phyloP scores from a whole-genome alignment of 768 basidiomycete genomes.

The Russula brevipes region DNA sequence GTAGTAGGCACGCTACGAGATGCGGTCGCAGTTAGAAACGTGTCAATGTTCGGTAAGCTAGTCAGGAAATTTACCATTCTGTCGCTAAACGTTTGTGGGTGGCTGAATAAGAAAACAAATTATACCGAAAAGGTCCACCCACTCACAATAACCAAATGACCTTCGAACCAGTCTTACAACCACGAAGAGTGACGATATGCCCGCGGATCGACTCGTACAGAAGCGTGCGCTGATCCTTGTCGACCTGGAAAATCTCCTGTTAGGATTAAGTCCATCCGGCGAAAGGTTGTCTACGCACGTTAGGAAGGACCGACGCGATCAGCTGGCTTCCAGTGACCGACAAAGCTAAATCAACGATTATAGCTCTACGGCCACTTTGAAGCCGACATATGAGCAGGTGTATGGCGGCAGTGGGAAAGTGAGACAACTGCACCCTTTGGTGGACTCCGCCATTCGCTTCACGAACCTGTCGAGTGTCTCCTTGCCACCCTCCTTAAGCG shows the following conservation, averaged over 20 bases:
- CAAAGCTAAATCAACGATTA: slow-evolving; percentile 81
- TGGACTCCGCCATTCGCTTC: slow-evolving; percentile 79
- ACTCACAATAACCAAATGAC: slow-evolving; percentile 84
- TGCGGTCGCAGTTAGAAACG: slow-evolving; percentile 22
- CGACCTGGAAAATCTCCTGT: slow-evolving; percentile 46
- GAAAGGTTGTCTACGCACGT: slow-evolving; percentile 39
- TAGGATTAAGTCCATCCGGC: background rate
- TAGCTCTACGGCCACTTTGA: slow-evolving; percentile 63
- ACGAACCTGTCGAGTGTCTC: slow-evolving; percentile 71
- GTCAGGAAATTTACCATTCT: slow-evolving; percentile 44
- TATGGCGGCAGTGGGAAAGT: background rate
- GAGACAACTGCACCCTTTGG: slow-evolving; percentile 53
- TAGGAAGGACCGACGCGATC: slow-evolving; percentile 76
- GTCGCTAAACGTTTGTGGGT: slow-evolving; percentile 38
- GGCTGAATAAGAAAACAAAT: background rate
- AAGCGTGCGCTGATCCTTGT: slow-evolving; percentile 78
- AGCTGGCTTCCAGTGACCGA: slow-evolving; percentile 82
- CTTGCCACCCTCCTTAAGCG: slow-evolving; percentile 77
- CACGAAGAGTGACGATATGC: slow-evolving; percentile 84
- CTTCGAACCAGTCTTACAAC: slow-evolving; percentile 87
- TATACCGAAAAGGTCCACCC: background rate
- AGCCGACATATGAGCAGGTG: background rate
- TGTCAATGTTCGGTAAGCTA: background rate
- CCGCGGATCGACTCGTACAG: slow-evolving; percentile 83
- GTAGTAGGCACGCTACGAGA: slow-evolving; percentile 54